Base-by-base conservation (phyloP, 225 moss, liverwort and hornwort genomes). In the Asterella californica region DNA sequence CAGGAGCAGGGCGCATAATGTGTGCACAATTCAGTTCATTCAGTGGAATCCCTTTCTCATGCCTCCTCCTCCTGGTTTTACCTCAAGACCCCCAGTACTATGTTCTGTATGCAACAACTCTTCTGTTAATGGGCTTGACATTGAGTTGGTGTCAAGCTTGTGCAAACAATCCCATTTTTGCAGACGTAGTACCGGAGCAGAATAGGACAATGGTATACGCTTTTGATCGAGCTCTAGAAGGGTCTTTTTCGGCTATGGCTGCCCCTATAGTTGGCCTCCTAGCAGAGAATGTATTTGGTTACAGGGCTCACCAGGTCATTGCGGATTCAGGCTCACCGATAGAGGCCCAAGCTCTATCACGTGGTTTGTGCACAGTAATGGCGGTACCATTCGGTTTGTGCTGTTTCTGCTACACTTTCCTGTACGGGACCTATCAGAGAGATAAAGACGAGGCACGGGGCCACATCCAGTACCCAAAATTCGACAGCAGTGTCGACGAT, bases 141-240 rank as follows among this genome's bases (percentile, higher is more conserved):
- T 83, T 94, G 81, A 96, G 96, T 78, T 96, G 96, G 96, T 94
- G 93, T n/a, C 91, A 91, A 80, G 88, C 96, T 49, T 94, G 94
- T 81, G 96, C 96, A 36, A 96, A 96, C 10, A 93, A 97, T 54
- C 96, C 96, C 45, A 97, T 97, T 84, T 94, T 97, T 79, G 96
- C 96, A 14, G 96, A 97, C 62, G 88, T 97, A 32, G 96, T 97
- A 0, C 96, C 96, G 21, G 90, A 91, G 80, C 83, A 97, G 75
- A 90, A 96, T 29, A 80, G 96, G 77, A 96, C 96, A 0, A 88
- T 94, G 53, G 91, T 96, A 0, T 96, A 96, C 68, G 90, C 96
- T 27, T 96, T 96, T 12, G 96, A 96, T 81, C 88, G 96, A 17
- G 96, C 96, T 7, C 90, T 96, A 1, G 96, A 96, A 81, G 96